Evolutionary conservation across 371 early-diverging fungal genomes (phyloP).

Genomic region (Nematocida sp.): DNA sequence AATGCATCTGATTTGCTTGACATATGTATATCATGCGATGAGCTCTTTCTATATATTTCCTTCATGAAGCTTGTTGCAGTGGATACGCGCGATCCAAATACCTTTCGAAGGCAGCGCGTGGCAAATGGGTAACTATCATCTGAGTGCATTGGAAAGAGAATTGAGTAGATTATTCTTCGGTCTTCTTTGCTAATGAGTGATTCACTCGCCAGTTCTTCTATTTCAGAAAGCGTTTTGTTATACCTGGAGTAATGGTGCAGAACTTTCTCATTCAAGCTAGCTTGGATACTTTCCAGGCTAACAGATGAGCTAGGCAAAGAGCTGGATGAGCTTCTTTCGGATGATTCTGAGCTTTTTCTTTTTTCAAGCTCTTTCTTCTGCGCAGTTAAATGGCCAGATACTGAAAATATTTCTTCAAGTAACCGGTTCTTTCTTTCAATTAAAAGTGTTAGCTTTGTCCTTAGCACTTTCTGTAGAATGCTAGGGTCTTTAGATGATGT

Average conservation of each 20-base stretch:
- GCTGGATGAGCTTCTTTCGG: background rate
- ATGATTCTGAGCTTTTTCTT: background rate
- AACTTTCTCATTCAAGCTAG: slow-evolving; percentile 32
- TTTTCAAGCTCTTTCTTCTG: background rate
- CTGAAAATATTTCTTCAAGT: slow-evolving; percentile 2
- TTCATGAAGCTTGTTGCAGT: slow-evolving; percentile 8
- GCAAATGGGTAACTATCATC: slow-evolving; percentile 7
- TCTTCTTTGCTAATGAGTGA: slow-evolving; percentile 11
- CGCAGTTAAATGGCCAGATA: background rate
- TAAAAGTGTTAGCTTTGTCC: slow-evolving; percentile 5
- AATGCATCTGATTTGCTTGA: slow-evolving; percentile 8
- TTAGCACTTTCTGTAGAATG: slow-evolving; percentile 26
- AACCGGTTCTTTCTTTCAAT: slow-evolving; percentile 22
- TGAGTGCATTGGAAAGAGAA: slow-evolving; percentile 14
- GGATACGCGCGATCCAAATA: slow-evolving; percentile 32
- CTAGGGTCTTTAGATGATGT: slow-evolving; percentile 34
- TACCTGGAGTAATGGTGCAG: slow-evolving; percentile 33
- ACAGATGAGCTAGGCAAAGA: background rate
- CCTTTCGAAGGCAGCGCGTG: background rate
- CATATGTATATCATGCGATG: slow-evolving; percentile 19
- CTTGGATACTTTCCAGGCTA: background rate
- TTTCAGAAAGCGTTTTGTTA: slow-evolving; percentile 24
- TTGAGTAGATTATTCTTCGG: slow-evolving; percentile 5
- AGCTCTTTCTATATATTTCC: slow-evolving; percentile 27
- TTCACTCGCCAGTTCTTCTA: slow-evolving; percentile 17